Base-by-base conservation (phyloP, 768 basidiomycete species). In the Suillus hirtellus region DNA sequence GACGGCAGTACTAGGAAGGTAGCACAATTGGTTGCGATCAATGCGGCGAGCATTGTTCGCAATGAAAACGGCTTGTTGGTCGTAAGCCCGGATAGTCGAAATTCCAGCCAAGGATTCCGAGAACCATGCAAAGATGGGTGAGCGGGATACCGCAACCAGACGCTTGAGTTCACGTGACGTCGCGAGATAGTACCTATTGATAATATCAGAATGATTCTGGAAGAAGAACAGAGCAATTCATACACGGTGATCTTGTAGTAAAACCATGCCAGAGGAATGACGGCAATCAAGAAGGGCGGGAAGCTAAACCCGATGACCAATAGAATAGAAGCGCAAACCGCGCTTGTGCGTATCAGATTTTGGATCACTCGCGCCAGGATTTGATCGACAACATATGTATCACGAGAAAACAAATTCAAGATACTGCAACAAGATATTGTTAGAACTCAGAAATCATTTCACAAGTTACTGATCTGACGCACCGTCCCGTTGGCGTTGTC, bases 51-150 rank as follows among this genome's bases (percentile, higher is more conserved):
- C 85, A 66, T 91, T 94, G 43, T 84, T 84, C 10, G 82, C 77
- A 19, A 84, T 79, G 71, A 95, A 96, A 11, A 89, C 77, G 0
- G 75, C 55, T 70, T 92, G 87, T 65, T 93, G 92, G 42, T 79
- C 75, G 78, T 89, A 95, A 0, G 92, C 92, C 0, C 93, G 85
- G 68, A 96, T 95, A 2, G 92, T 95, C 1, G 91, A 87, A 43
- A 93, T 75, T 7, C 94, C 94, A 3, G 84, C 82, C 43, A 88
- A 76, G 3, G 85, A 89, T 72, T 93, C 92, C 2, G 89, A 89
- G 72, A 93, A 93, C 88, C 89, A 91, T 0, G 89, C 89, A 73
- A 96, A 96, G 63, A 99, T 93, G 1, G 96, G 95, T 0, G 92
- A 93, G 44, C 92, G 88, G 6, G 93, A 93, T 31, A 93, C 89